A percentile compares a stretch with the other conserved stretches of the same genome.
Conservation (phyloP, 2,329 filamentous ascomycete species). For the Chrysoporthe austroafricana region DNA sequence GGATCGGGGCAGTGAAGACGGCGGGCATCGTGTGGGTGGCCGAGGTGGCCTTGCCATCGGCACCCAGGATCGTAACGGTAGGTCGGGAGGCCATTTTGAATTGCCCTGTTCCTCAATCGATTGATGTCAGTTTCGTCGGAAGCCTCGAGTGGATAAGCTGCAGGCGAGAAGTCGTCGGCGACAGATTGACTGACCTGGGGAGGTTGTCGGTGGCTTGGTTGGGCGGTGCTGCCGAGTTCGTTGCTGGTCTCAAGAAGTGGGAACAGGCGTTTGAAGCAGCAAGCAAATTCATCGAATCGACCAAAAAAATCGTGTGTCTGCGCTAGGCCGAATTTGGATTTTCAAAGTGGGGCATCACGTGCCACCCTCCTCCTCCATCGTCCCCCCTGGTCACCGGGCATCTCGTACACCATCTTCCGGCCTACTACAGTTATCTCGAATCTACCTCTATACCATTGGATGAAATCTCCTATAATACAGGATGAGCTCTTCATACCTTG, state of each 20-base stretch:
- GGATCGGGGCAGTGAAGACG: constrained; percentile 97
- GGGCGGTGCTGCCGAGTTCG: constrained; percentile 16
- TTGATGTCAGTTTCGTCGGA: constrained; percentile 10
- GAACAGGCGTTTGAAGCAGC: neutral
- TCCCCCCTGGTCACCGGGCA: too few species aligned
- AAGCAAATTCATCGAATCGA: constrained; percentile 20
- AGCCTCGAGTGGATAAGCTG: neutral
- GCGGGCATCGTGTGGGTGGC: constrained; percentile 90
- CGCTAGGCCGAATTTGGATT: neutral
- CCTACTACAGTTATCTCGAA: neutral
- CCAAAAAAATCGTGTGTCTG: constrained; percentile 25
- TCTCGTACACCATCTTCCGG: neutral
- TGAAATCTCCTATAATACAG: neutral
- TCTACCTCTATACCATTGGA: neutral
- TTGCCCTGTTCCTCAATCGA: constrained; percentile 28
- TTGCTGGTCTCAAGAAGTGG: constrained; percentile 13
- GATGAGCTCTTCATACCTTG: neutral
- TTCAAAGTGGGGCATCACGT: constrained; percentile 11
- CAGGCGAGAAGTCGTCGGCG: constrained; percentile 9
- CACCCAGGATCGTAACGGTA: constrained; percentile 95
- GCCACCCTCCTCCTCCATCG: neutral
- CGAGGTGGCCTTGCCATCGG: constrained; percentile 90
- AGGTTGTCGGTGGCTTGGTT: constrained; percentile 24
- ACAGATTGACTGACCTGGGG: constrained; percentile 23
- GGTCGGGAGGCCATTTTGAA: constrained; percentile 88